Evolutionary conservation across 225 moss, liverwort and hornwort genomes (phyloP), one percentile per base, ranked within the genome.

Genomic region (Takakia lepidozioides): DNA sequence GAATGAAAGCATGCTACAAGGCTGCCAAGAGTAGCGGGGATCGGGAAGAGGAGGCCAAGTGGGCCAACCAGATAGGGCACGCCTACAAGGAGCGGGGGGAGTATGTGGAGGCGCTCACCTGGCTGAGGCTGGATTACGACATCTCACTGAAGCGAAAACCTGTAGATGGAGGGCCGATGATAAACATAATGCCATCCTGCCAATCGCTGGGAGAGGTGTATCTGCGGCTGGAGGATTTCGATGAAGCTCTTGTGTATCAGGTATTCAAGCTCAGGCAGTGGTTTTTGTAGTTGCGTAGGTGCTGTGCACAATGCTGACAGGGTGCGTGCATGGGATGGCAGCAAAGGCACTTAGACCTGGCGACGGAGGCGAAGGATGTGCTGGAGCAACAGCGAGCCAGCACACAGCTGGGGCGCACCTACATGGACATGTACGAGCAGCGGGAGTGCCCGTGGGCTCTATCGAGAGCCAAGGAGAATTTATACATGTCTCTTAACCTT

Each of bases 21-120:
- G 77, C 58, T 52, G 87, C 95, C 8, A 78, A 65, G 60, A 68
- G 67, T 17, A 77, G 9, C 19, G 95, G 95, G 9, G 95, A 98
- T 60, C 76, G 72, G 18, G 82, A 80, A 44, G 95, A 98, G 52
- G 78, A 85, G 70, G 91, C 95, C 19, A 80, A 80, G 55, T 98
- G 95, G 95, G 95, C 95, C 1, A 98, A 98, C 47, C 82, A 90
- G 62, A 83, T 98, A 40, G 95, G 95, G 17, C 82, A 98, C 56
- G 72, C 80, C 17, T 85, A 43, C 46, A 91, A 98, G 64, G 85
- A 91, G 29, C 67, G 73, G n/a, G 95, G 87, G 6, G 91, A 76
- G 30, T 98, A 98, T 44, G 87, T 87, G 43, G 74, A 51, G 8
- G 91, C 95, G 11, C 64, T 98, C 29, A 60, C 85, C 17, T 98